These are phyloP conservation scores for Austropuccinia psidii DNA, from an alignment of 1,284 basidiomycete genomes.

Conservation along the genomic window DNA sequence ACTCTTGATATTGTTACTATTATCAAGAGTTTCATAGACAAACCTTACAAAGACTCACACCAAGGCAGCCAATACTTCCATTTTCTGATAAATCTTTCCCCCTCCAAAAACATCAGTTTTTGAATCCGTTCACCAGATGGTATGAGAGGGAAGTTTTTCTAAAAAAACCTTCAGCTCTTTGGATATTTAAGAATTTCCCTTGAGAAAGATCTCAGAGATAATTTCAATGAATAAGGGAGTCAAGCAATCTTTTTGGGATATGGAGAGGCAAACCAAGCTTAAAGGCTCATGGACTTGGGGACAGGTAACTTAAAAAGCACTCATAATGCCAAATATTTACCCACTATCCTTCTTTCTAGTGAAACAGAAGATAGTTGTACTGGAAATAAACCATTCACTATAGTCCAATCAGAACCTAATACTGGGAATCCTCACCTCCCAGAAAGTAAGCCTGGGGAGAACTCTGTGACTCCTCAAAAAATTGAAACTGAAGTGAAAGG, in stretches of 20 bases:
- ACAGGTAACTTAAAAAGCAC: not conserved
- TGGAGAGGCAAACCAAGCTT: not conserved
- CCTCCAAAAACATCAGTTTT: not conserved
- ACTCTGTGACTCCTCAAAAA: no score
- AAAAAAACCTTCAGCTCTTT: not conserved
- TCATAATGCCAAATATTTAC: no score
- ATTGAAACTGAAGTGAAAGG: no score
- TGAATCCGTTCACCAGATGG: not conserved
- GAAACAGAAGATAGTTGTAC: no score
- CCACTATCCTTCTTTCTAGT: not conserved
- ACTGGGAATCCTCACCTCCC: not conserved
- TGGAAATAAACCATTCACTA: not conserved
- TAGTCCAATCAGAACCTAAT: not conserved
- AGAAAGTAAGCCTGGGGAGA: not conserved
- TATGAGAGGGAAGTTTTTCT: not conserved
- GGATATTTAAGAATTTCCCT: not conserved
- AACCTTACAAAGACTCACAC: no score
- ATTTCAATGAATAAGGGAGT: not conserved
- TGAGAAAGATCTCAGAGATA: not conserved
- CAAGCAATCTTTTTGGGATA: not conserved
- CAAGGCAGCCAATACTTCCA: conserved; percentile 43
- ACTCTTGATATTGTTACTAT: no score
- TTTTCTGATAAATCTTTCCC: conserved; percentile 48
- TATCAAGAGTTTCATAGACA: no score
- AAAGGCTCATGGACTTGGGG: not conserved